Percentiles rank a stretch among this genome's conserved stretches.
phyloP scores from a whole-genome alignment of 73 alveolate genomes.

The Tetrahymena elliotti region DNA sequence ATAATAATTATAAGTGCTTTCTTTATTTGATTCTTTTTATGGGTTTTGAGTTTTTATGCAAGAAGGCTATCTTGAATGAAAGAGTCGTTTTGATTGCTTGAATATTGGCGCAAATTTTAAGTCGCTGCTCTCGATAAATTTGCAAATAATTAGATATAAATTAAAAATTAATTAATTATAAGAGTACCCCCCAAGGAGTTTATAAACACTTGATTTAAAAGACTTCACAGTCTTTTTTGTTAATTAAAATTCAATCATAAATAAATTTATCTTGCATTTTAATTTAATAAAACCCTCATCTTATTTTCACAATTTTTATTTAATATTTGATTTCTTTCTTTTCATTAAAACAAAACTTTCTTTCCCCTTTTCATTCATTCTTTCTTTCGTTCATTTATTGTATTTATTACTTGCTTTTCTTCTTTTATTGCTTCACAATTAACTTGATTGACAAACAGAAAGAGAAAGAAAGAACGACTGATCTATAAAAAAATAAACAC shows the following conservation, averaged over 20 bases:
- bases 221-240: not conserved
- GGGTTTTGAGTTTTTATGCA: slow-evolving; percentile 1
- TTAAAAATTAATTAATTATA: not conserved
- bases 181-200: slow-evolving; percentile 2
- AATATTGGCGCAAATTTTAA: not conserved
- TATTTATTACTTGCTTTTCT: not conserved
- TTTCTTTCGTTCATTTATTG: not conserved
- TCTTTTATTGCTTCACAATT: not conserved
- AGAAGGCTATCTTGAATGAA: slow-evolving; percentile 1
- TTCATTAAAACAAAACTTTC: not conserved
- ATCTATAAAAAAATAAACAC: not conserved
- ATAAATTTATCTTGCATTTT: not conserved
- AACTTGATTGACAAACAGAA: not conserved
- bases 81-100: slow-evolving; percentile 1
- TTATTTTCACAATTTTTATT: not conserved
- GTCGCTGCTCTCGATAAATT: slow-evolving; percentile 2
- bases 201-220: not conserved
- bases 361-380: not conserved
- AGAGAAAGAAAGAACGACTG: too few species aligned
- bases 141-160: not conserved
- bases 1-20: not conserved
- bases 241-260: not conserved
- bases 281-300: not conserved
- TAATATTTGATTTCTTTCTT: not conserved
- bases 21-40: not conserved